Evolutionary conservation across 1,139 yeast species (phyloP).

Genomic region (Geotrichum europaeum): DNA sequence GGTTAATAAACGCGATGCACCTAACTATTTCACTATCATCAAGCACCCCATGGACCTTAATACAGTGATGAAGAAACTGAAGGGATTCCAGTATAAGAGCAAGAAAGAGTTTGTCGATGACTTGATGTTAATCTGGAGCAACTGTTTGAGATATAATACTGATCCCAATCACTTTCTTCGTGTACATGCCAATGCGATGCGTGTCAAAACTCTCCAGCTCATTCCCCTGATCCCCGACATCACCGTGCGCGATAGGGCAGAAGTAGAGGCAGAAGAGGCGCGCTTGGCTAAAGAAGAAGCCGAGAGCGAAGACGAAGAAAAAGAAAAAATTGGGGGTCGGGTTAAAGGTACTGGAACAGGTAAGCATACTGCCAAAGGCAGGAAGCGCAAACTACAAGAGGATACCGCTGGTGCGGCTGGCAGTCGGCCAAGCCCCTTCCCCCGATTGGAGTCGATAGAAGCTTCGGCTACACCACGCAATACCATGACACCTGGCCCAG

Average conservation of each 20-base stretch:
- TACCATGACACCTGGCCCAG: constrained; percentile 13
- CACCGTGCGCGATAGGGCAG: constrained; percentile 69
- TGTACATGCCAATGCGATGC: constrained; percentile 94
- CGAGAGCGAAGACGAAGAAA: constrained; percentile 26
- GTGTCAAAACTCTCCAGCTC: constrained; percentile 69
- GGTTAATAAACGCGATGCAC: constrained; percentile 96
- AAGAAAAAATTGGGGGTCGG: constrained; percentile 14
- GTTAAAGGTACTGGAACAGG: constrained; percentile 19
- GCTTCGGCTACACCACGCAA: constrained; percentile 10
- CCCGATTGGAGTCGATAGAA: constrained; percentile 15
- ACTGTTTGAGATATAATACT: constrained; percentile 86
- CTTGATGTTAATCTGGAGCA: constrained; percentile 89
- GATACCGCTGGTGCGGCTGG: constrained; percentile 17
- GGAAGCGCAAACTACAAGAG: constrained; percentile 14
- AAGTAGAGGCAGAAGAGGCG: constrained; percentile 78
- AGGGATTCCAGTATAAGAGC: constrained; percentile 70
- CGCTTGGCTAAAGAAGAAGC: constrained; percentile 37
- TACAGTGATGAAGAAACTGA: constrained; percentile 86
- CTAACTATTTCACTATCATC: constrained; percentile 84
- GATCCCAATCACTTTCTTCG: constrained; percentile 91
- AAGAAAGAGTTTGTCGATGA: constrained; percentile 90
- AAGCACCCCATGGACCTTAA: constrained; percentile 95
- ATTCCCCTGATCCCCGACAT: constrained; percentile 87
- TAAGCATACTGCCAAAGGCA: constrained; percentile 14
- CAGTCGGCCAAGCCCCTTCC: constrained; percentile 19